Evolutionary conservation across 805 yeast genomes (phyloP).

Genomic region (Candida berthetii): DNA sequence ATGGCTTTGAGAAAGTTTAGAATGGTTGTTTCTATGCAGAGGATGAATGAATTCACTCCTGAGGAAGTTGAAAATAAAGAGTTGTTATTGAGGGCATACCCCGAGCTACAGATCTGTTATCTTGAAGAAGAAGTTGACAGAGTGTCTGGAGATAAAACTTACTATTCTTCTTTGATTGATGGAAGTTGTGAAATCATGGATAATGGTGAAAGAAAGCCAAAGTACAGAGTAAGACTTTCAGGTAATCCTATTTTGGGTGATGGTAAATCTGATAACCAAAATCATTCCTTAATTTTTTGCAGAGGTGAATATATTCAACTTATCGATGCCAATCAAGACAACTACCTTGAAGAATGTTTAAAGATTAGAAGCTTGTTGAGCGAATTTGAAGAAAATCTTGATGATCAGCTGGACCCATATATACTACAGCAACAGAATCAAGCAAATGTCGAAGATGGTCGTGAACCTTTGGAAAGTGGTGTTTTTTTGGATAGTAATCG

Average conservation of each 20-base stretch:
- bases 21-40: slow-evolving; percentile 61
- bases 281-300: slow-evolving; percentile 65
- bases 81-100: slow-evolving; percentile 55
- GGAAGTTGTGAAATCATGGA: slow-evolving; percentile 58
- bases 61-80: slow-evolving; percentile 58
- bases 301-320: slow-evolving; percentile 80
- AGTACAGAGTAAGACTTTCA: slow-evolving; percentile 57
- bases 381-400: slow-evolving; percentile 58
- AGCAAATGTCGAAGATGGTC: background rate
- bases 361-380: slow-evolving; percentile 67
- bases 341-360: slow-evolving; percentile 75
- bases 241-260: slow-evolving; percentile 84
- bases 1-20: slow-evolving; percentile 60
- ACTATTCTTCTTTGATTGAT: slow-evolving; percentile 64
- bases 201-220: slow-evolving; percentile 54
- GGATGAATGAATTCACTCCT: slow-evolving; percentile 42
- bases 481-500: slow-evolving; percentile 6
- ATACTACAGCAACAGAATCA: slow-evolving; percentile 40
- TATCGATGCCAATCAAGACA: slow-evolving; percentile 81
- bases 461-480: slow-evolving; percentile 19
- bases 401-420: slow-evolving; percentile 25
- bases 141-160: slow-evolving; percentile 33
- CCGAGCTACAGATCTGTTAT: slow-evolving; percentile 60
- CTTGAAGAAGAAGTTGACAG: slow-evolving; percentile 43
- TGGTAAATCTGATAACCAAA: slow-evolving; percentile 82